Evolutionary conservation across 2,329 filamentous ascomycete species (phyloP).

Genomic region (Trichocomaceae sp.): DNA sequence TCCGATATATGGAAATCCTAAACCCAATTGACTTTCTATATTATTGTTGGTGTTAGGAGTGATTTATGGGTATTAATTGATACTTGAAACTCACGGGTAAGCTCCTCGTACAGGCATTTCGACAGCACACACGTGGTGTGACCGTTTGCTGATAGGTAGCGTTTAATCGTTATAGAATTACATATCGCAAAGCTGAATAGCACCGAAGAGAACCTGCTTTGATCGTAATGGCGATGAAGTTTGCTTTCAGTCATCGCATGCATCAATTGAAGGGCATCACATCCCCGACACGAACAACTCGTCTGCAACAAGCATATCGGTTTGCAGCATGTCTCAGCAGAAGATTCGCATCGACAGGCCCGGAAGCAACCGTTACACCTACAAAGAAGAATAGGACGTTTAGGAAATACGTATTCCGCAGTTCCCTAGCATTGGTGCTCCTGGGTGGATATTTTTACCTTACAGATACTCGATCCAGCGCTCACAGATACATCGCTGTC

Average conservation of each 20-base stretch:
- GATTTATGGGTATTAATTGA: background rate
- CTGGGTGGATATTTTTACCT: slow-evolving; percentile 57
- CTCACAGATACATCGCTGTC: slow-evolving; percentile 61
- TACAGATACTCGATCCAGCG: slow-evolving; percentile 67
- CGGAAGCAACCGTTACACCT: slow-evolving; percentile 1
- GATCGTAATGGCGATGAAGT: background rate
- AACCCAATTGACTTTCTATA: background rate
- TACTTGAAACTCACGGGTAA: background rate
- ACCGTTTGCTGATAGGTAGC: background rate
- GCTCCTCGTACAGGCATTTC: background rate
- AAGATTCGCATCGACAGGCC: slow-evolving; percentile 9
- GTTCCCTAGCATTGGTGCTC: slow-evolving; percentile 46
- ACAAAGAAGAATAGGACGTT: slow-evolving; percentile 23
- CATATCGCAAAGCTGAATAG: background rate
- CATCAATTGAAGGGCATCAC: background rate
- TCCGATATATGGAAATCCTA: background rate
- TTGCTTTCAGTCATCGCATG: background rate
- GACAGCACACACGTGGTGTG: background rate
- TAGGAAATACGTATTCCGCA: slow-evolving; percentile 37
- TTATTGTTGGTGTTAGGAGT: background rate
- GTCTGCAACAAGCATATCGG: background rate
- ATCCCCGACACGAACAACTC: background rate
- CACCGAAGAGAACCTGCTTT: background rate
- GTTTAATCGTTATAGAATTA: background rate
- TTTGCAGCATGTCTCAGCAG: background rate